Evolutionary conservation across 1,284 basidiomycete species (phyloP).

Genomic region (Meira nashicola): DNA sequence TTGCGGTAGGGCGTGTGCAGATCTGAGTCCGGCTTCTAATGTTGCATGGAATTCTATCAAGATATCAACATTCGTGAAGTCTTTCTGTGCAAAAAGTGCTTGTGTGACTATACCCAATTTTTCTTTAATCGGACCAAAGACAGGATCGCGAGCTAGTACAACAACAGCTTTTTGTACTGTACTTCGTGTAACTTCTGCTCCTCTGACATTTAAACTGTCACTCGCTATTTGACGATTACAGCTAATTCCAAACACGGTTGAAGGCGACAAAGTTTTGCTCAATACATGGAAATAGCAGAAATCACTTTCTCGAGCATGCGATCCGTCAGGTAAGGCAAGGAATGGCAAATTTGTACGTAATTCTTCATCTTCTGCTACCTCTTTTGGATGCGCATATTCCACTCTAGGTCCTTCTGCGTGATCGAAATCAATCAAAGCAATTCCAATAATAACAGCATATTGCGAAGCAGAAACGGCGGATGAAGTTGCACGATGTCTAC

Average conservation of each 20-base stretch:
- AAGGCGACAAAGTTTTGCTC: conserved; percentile 14
- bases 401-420: conserved; percentile 50
- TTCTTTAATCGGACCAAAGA: conserved; percentile 61
- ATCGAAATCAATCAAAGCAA: conserved; percentile 51
- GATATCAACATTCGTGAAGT: conserved; percentile 44
- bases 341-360: conserved; percentile 68
- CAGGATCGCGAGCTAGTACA: conserved; percentile 66
- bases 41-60: conserved; percentile 51
- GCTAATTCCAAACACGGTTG: conserved; percentile 37
- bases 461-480: conserved; percentile 5
- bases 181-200: conserved; percentile 82
- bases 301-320: conserved; percentile 89
- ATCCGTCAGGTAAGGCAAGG: conserved; percentile 93
- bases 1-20: conserved; percentile 19
- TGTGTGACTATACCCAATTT: conserved; percentile 89
- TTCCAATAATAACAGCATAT: conserved; percentile 38
- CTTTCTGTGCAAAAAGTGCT: conserved; percentile 51
- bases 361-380: conserved; percentile 42
- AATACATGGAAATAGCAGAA: conserved; percentile 88
- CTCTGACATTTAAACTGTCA: conserved; percentile 72
- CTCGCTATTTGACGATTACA: conserved; percentile 90
- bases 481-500: background rate
- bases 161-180: conserved; percentile 98
- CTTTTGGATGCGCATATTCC: conserved; percentile 41
- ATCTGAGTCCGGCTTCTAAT: conserved; percentile 43